Evolutionary conservation across 208 protist species (phyloP), one percentile per base, ranked within the genome.

Genomic region (Crithidia sp.): DNA sequence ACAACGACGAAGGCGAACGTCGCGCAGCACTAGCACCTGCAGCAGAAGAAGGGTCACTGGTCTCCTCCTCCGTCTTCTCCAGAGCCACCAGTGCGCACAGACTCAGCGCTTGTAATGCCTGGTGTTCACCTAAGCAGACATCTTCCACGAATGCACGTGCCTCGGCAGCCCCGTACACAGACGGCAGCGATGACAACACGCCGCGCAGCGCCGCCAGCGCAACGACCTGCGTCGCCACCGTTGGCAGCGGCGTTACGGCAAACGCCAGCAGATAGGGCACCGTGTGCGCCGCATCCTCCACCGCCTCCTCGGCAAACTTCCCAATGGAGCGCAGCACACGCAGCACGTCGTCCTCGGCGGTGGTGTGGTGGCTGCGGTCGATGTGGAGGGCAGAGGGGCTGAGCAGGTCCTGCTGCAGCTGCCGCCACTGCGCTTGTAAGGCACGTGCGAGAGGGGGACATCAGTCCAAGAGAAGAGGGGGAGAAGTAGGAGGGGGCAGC

Each of bases 181-280:
- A 28, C 12, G 75, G 45, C n/a, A 92, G 70, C 17, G 71, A 75
- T 2, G 74, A 63, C 47, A 85, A 64, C 39, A 82, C 71, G 0
- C 79, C 88, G 6, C 77, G 74, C 70, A 93, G 76, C 5, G 85
- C 88, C 9, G 65, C 81, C n/a, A 90, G 69, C 9, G 88, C 85
- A 19, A 87, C 79, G 17, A 65, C 68, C 71, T 93, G 88, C 19
- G 88, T 93, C 36, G 74, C 71, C 54, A 76, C 68, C 44, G 83
- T 84, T n/a, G 88, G 88, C 39, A 89, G 69, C 8, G 88, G 81
- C 3, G 82, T 76, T 14, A 87, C 79, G 9, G 81, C 85, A 44
- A 93, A 85, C n/a, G 88, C 88, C 10, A 93, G 53, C 4, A 93
- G 76, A 47, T 88, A 87, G 61, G 88, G 88, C 43, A 89, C 64